A percentile compares a stretch with the other conserved stretches of the same genome.
Evolutionary conservation across 176 grass and related monocot species (phyloP).

Genomic region (Poa pratensis): DNA sequence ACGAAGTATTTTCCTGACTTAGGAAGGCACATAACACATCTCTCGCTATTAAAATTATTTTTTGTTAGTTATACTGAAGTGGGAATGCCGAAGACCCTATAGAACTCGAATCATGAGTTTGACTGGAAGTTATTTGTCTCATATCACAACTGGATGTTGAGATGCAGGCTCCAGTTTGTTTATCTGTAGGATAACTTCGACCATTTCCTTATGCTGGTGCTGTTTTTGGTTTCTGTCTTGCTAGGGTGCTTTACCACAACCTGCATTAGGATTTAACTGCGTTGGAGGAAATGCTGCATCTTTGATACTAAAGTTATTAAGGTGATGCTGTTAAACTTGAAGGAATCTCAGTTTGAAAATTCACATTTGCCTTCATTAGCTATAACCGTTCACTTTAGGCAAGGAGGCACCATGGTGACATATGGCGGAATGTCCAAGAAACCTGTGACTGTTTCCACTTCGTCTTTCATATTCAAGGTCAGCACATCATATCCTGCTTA

Average conservation of each 20-base stretch:
- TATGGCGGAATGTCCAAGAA: constrained; percentile 98
- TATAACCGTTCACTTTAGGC: constrained; percentile 54
- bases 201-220: constrained; percentile 17
- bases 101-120: neutral
- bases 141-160: neutral
- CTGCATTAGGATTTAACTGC: constrained; percentile 90
- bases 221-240: constrained; percentile 40
- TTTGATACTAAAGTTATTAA: constrained; percentile 77
- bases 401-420: constrained; percentile 93
- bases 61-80: neutral
- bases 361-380: neutral
- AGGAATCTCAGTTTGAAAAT: neutral
- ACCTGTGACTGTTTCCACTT: constrained; percentile 85
- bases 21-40: neutral
- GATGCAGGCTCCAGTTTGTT: constrained; percentile 5
- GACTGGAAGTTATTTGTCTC: neutral
- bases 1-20: neutral
- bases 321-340: constrained; percentile 42
- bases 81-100: neutral
- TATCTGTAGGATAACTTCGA: constrained; percentile 16
- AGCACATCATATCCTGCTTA: constrained; percentile 30
- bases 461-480: constrained; percentile 97
- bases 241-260: constrained; percentile 82
- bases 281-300: constrained; percentile 87
- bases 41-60: neutral